Evolutionary conservation across 1,139 yeast genomes (phyloP).

Genomic region (Yamadazyma trypodendri): DNA sequence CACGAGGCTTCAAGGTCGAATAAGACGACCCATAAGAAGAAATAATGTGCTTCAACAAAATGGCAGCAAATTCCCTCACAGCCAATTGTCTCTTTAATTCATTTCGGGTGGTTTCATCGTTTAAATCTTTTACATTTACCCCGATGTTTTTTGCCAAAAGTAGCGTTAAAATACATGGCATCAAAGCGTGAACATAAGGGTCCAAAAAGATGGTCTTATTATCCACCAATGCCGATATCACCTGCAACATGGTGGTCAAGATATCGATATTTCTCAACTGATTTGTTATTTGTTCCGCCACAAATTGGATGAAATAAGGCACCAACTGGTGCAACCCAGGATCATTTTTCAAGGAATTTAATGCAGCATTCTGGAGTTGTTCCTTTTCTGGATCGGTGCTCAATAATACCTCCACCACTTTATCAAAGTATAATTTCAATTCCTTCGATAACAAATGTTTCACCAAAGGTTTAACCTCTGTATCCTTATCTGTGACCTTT

Average conservation of each 20-base stretch:
- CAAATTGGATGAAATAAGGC: slow-evolving; percentile 94
- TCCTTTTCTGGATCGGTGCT: slow-evolving; percentile 61
- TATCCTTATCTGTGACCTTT: slow-evolving; percentile 49
- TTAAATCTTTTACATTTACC: slow-evolving; percentile 38
- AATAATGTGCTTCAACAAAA: slow-evolving; percentile 74
- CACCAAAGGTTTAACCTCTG: slow-evolving; percentile 90
- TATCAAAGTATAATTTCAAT: slow-evolving; percentile 88
- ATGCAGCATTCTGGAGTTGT: slow-evolving; percentile 70
- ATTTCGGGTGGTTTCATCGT: slow-evolving; percentile 29
- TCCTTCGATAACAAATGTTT: slow-evolving; percentile 95
- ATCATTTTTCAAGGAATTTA: slow-evolving; percentile 80
- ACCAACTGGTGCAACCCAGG: slow-evolving; percentile 96
- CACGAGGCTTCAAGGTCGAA: slow-evolving; percentile 88
- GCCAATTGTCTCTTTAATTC: slow-evolving; percentile 49
- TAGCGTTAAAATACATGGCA: slow-evolving; percentile 92
- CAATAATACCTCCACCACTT: slow-evolving; percentile 76
- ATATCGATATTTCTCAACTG: slow-evolving; percentile 73
- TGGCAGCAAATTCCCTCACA: slow-evolving; percentile 86
- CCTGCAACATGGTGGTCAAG: slow-evolving; percentile 86
- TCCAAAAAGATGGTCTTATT: slow-evolving; percentile 88
- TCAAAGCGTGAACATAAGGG: slow-evolving; percentile 93
- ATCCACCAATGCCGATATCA: slow-evolving; percentile 78
- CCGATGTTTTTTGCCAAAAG: slow-evolving; percentile 91
- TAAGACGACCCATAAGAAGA: slow-evolving; percentile 81
- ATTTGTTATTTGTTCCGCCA: slow-evolving; percentile 92